A percentile compares a stretch with the other conserved stretches of the same genome.
phyloP scores from a whole-genome alignment of 208 protist species.

The Trichomonas gallinae region DNA sequence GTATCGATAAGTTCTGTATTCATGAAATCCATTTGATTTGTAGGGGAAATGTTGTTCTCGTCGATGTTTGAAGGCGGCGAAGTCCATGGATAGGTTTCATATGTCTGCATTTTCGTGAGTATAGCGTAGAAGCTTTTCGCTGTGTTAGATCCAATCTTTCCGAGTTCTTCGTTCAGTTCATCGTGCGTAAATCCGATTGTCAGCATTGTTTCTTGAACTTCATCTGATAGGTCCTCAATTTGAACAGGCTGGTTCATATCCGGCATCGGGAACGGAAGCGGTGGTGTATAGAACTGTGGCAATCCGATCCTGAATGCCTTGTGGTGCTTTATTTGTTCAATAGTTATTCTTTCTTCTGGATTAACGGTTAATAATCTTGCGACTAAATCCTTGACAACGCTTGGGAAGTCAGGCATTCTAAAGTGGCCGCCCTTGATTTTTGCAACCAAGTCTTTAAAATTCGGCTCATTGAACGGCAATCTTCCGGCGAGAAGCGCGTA shows the following conservation, averaged over 20 bases:
- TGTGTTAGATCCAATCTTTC: neutral
- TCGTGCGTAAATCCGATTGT: neutral
- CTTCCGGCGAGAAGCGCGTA: slow-evolving; percentile 25
- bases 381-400: neutral
- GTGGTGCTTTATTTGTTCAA: neutral
- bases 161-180: neutral
- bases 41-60: neutral
- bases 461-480: neutral
- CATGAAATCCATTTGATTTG: neutral
- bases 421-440: neutral
- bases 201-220: neutral
- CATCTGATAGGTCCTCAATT: neutral
- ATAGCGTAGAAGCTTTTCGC: neutral
- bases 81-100: neutral
- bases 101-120: neutral
- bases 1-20: neutral
- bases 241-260: neutral
- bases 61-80: neutral
- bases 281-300: neutral
- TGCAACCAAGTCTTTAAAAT: neutral
- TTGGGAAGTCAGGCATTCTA: neutral
- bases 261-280: neutral
- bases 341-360: neutral
- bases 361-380: neutral
- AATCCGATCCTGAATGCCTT: neutral